Conservation (phyloP, 2,329 filamentous ascomycete genomes). For the Ploettnerulaceae sp. region DNA sequence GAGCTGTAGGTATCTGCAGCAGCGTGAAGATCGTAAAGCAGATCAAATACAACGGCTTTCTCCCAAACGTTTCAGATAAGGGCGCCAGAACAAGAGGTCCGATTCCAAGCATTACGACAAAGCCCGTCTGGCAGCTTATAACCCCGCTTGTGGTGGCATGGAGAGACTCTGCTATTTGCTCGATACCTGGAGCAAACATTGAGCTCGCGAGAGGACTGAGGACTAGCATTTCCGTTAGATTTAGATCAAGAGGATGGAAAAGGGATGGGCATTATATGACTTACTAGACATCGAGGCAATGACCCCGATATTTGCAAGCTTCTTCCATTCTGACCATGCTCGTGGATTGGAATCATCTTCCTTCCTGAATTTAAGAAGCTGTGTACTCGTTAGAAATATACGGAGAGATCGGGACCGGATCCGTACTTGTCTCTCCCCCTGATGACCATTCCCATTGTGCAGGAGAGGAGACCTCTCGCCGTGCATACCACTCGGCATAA, state of each 20-base stretch:
- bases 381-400: not conserved
- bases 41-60: slow-evolving; percentile 25
- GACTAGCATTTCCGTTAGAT: slow-evolving; percentile 7
- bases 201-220: slow-evolving; percentile 34
- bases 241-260: not conserved
- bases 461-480: slow-evolving; percentile 22
- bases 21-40: slow-evolving; percentile 37
- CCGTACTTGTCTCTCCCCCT: slow-evolving; percentile 10
- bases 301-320: slow-evolving; percentile 25
- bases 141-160: slow-evolving; percentile 42
- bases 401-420: not conserved
- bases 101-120: slow-evolving; percentile 23
- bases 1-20: slow-evolving; percentile 47
- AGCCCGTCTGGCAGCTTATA: slow-evolving; percentile 50
- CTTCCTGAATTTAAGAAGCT: slow-evolving; percentile 18
- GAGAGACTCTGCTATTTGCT: slow-evolving; percentile 44
- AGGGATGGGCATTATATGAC: slow-evolving; percentile 1
- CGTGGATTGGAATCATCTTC: slow-evolving; percentile 25
- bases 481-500: slow-evolving; percentile 4
- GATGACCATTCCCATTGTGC: slow-evolving; percentile 9
- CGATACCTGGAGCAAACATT: slow-evolving; percentile 47
- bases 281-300: slow-evolving; percentile 28
- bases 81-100: slow-evolving; percentile 20
- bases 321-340: slow-evolving; percentile 26
- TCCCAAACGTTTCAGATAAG: slow-evolving; percentile 26